Evolutionary conservation across 1,284 basidiomycete species (phyloP).

Genomic region (Cerioporus squamosus): DNA sequence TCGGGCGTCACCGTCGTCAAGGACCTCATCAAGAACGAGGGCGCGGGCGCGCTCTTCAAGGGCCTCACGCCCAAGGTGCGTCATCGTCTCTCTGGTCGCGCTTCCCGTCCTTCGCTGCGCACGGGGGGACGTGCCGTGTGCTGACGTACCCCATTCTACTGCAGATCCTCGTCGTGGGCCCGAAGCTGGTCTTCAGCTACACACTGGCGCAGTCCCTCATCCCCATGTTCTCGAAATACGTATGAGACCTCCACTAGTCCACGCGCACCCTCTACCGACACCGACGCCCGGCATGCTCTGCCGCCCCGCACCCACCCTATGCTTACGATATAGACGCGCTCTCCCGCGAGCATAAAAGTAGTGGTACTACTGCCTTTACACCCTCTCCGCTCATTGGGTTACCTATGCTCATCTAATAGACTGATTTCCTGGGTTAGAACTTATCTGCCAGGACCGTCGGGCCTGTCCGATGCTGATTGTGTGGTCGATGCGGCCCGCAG

Average conservation of each 20-base stretch:
- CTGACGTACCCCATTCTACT: neutral
- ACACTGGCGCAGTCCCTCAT: slow-evolving; percentile 97
- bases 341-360: slow-evolving; percentile 7
- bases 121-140: too few species aligned
- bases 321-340: slow-evolving; percentile 19
- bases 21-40: slow-evolving; percentile 91
- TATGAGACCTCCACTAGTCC: slow-evolving; percentile 40
- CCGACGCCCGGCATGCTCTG: neutral
- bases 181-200: slow-evolving; percentile 98
- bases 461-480: too few species aligned
- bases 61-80: slow-evolving; percentile 74
- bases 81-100: neutral
- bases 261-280: neutral
- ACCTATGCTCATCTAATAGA: slow-evolving; percentile 13
- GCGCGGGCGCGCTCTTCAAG: slow-evolving; percentile 91
- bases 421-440: slow-evolving; percentile 1
- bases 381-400: slow-evolving; percentile 20
- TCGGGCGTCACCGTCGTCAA: slow-evolving; percentile 84
- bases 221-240: slow-evolving; percentile 91
- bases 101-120: too few species aligned
- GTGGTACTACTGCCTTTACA: slow-evolving; percentile 7
- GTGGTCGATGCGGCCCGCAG: neutral
- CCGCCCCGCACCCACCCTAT: slow-evolving; percentile 4
- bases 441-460: too few species aligned
- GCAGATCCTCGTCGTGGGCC: slow-evolving; percentile 96